Evolutionary conservation across 441 rosid genomes (phyloP), one percentile per base, ranked within the genome.

Genomic region (Populus hybrid): DNA sequence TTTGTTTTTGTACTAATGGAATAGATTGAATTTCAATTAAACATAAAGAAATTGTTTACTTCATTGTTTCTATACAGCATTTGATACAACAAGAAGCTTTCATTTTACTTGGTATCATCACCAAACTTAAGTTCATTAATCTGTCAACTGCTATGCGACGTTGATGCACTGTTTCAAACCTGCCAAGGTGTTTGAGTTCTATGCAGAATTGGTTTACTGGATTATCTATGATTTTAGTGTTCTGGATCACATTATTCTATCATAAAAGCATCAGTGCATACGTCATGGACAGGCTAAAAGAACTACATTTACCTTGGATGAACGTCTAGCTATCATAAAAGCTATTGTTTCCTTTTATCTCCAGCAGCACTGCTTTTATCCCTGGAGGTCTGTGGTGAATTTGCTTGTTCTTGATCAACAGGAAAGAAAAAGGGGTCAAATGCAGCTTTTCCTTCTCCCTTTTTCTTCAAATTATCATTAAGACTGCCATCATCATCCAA

Each of bases 401-500:
- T 54, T 50, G 6, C 46, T 0, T 78, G 66, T 74, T 77, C 80
- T 67, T 75, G 73, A 8, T 76, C 70, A 16, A 81, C 30, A 0
- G 83, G 77, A 61, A 73, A 50, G 76, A 65, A 34, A 61, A 86
- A 69, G 1, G 78, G 75, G 42, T 83, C 85, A n/a, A 79, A 75
- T 26, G 78, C 74, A 2, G 75, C 36, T 3, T 21, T 73, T 71
- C n/a, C 84, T 54, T 77, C 83, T 36, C 77, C 78, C 14, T 83
- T 87, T 77, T 5, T 81, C 83, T 85, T 88, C 77, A 80, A 72
- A 79, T 75, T 78, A 75, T 87, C 85, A 16, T 88, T 84, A 1
- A 84, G 32, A 63, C 73, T 83, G 79, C 30, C 78, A 32, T 87
- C 78, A 32, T 87, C 82, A 67, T 93, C 90, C 73, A 86, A 40